Conservation (phyloP, 2,329 filamentous ascomycete species). For the Neofusicoccum sp. region DNA sequence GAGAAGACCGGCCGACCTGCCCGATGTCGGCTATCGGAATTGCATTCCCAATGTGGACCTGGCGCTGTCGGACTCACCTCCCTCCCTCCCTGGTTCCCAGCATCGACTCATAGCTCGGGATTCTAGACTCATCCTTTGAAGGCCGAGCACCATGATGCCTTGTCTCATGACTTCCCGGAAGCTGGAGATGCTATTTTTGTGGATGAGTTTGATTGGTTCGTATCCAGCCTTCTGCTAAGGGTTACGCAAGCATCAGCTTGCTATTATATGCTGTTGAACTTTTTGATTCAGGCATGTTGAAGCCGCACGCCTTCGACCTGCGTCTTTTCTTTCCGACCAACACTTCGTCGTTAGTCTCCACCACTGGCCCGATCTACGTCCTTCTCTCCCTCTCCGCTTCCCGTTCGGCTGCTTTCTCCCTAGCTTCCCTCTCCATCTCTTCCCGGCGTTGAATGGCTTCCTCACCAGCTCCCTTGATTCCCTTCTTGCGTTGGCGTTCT, state of each 20-base stretch:
- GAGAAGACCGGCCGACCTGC: constrained; percentile 9
- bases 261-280: constrained; percentile 18
- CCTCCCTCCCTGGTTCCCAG: not conserved
- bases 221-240: not conserved
- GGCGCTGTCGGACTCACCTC: not conserved
- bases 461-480: constrained; percentile 80
- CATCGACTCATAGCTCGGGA: not conserved
- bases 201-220: not conserved
- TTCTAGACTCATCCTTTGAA: not conserved
- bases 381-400: constrained; percentile 4
- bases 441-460: constrained; percentile 47
- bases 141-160: not conserved
- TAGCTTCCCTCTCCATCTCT: constrained; percentile 40
- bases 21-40: constrained; percentile 15
- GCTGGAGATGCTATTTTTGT: not conserved
- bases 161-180: not conserved
- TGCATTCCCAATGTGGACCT: constrained; percentile 2
- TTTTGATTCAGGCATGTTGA: constrained; percentile 8
- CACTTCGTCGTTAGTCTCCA: not conserved
- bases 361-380: not conserved
- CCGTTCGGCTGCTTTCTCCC: constrained; percentile 14
- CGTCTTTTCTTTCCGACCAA: not conserved
- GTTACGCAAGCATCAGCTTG: constrained; percentile 2
- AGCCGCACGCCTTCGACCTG: not conserved
- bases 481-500: constrained; percentile 86